A percentile compares a stretch with the other conserved stretches of the same genome.
These are phyloP conservation scores for Trypanosoma rangeli DNA, from an alignment of 208 protist genomes.

Conservation along the genomic window DNA sequence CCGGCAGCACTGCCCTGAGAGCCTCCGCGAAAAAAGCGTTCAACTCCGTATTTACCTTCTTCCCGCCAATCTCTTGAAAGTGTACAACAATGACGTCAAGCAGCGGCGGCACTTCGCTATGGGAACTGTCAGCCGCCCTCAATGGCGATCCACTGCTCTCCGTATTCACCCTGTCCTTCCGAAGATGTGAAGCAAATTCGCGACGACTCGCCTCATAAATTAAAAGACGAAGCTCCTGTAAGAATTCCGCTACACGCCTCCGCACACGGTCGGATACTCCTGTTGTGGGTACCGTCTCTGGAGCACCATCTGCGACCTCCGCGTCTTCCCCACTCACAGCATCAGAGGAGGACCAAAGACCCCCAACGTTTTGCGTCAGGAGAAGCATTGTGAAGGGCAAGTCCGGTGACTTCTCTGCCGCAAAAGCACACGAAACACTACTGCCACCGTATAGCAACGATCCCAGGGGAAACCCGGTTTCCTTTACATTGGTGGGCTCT, in stretches of 20 bases:
- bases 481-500: background rate
- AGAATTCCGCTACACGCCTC: conserved; percentile 37
- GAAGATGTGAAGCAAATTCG: conserved; percentile 21
- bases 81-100: conserved; percentile 84
- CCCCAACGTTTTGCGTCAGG: conserved; percentile 79
- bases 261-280: conserved; percentile 18
- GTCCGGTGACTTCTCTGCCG: conserved; percentile 15
- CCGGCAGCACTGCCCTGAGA: conserved; percentile 48
- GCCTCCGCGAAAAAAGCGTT: conserved; percentile 51
- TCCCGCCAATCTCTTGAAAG: conserved; percentile 85
- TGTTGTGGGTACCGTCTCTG: background rate
- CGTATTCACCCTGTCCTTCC: conserved; percentile 11
- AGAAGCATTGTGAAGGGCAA: conserved; percentile 56
- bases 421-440: conserved; percentile 8
- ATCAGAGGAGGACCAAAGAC: conserved; percentile 31
- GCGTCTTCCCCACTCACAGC: background rate
- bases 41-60: conserved; percentile 50
- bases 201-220: conserved; percentile 46
- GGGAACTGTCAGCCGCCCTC: background rate
- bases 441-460: background rate
- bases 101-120: conserved; percentile 32
- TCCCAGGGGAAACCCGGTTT: background rate
- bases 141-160: background rate
- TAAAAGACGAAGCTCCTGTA: conserved; percentile 60
- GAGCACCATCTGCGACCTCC: background rate